These are phyloP conservation scores for Actinidia arguta DNA, from an alignment of 179 eudicot species.

Conservation along the genomic window DNA sequence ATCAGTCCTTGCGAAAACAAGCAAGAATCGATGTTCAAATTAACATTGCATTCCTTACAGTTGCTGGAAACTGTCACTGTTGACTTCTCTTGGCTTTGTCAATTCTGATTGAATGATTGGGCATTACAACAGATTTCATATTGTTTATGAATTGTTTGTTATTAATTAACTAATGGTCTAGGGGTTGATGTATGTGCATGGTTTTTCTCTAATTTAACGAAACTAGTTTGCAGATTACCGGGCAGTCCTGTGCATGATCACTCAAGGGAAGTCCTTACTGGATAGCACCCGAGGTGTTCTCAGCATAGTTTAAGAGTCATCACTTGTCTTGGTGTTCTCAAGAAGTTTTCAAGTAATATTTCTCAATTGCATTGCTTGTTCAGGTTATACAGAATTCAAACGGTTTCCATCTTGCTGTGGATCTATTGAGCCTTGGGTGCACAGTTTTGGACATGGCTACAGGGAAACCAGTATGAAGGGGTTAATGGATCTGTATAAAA, in stretches of 20 bases:
- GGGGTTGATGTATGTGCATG: neutral
- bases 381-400: slow-evolving; percentile 78
- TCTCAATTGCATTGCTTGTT: slow-evolving; percentile 15
- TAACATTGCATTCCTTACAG: too few species aligned
- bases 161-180: too few species aligned
- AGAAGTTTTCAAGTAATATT: slow-evolving; percentile 9
- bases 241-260: slow-evolving; percentile 83
- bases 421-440: slow-evolving; percentile 96
- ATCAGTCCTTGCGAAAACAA: too few species aligned
- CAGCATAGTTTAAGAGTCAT: slow-evolving; percentile 12
- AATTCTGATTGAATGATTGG: too few species aligned
- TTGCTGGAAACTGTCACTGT: too few species aligned
- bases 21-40: too few species aligned
- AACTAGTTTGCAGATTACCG: slow-evolving; percentile 61
- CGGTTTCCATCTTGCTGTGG: slow-evolving; percentile 85
- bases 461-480: slow-evolving; percentile 94
- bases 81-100: too few species aligned
- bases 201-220: neutral
- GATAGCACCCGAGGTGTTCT: slow-evolving; percentile 99
- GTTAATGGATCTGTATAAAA: slow-evolving; percentile 37
- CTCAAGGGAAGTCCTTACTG: slow-evolving; percentile 92
- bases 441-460: slow-evolving; percentile 92
- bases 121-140: too few species aligned
- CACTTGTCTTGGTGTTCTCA: neutral
- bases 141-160: too few species aligned